These are phyloP conservation scores for Harringtonia aguacate DNA, from an alignment of 2,329 filamentous ascomycete species.

Conservation along the genomic window DNA sequence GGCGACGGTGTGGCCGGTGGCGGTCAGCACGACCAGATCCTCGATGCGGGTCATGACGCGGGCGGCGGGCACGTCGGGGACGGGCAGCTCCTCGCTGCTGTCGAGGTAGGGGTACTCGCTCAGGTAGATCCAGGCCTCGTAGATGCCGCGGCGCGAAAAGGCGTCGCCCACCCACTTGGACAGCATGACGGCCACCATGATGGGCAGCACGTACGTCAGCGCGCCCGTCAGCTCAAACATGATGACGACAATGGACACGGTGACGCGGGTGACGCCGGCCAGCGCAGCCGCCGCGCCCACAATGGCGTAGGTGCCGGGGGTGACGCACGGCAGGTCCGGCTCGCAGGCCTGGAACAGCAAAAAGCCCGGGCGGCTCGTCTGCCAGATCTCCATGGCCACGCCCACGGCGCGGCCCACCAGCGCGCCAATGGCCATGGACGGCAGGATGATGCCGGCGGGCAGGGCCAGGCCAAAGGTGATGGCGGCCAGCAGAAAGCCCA, in stretches of 20 bases:
- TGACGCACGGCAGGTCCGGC: slow-evolving; percentile 79
- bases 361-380: slow-evolving; percentile 64
- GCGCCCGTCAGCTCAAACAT: slow-evolving; percentile 98
- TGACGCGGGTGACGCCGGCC: slow-evolving; percentile 89
- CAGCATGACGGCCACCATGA: slow-evolving; percentile 98
- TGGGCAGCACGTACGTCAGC: slow-evolving; percentile 89
- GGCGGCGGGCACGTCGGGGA: slow-evolving; percentile 76
- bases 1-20: slow-evolving; percentile 77
- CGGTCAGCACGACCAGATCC: slow-evolving; percentile 79
- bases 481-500: slow-evolving; percentile 76
- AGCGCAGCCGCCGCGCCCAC: slow-evolving; percentile 92
- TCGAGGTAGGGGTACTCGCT: slow-evolving; percentile 94
- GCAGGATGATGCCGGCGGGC: slow-evolving; percentile 88
- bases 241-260: slow-evolving; percentile 96
- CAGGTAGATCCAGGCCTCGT: slow-evolving; percentile 95
- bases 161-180: slow-evolving; percentile 98
- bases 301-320: slow-evolving; percentile 91
- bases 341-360: slow-evolving; percentile 73
- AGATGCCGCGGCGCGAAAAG: slow-evolving; percentile 85
- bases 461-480: slow-evolving; percentile 92
- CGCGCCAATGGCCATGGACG: slow-evolving; percentile 92
- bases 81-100: slow-evolving; percentile 61
- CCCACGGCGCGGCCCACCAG: slow-evolving; percentile 82
- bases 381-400: slow-evolving; percentile 81
- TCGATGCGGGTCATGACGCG: slow-evolving; percentile 90